Percentiles rank a stretch among this genome's conserved stretches.
Evolutionary conservation across 495 filamentous ascomycete species (phyloP).

Genomic region (Talaromyces stipitatus): DNA sequence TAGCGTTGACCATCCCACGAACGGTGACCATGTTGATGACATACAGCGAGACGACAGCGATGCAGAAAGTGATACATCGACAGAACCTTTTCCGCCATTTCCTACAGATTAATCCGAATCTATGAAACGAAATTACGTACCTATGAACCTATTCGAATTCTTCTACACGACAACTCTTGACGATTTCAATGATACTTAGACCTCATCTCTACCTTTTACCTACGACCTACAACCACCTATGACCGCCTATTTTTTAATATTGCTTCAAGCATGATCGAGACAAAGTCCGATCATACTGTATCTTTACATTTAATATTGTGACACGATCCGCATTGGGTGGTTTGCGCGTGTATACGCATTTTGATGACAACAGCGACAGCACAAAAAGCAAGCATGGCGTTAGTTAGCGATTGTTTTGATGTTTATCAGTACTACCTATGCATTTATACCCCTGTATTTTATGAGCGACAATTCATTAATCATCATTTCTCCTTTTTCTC

Average conservation of each 20-base stretch:
- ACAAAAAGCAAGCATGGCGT: not conserved
- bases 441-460: conserved; percentile 1
- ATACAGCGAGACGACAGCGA: conserved; percentile 5
- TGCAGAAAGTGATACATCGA: conserved; percentile 8
- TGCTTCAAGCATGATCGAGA: not conserved
- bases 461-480: not conserved
- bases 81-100: conserved; percentile 7
- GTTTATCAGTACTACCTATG: too few species aligned
- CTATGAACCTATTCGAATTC: not conserved
- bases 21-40: conserved; percentile 9
- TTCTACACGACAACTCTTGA: not conserved
- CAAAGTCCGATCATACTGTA: not conserved
- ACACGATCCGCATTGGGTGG: not conserved
- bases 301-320: not conserved
- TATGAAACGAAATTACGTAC: conserved; percentile 1
- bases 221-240: not conserved
- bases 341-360: not conserved
- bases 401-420: not conserved
- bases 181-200: not conserved
- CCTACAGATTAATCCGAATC: not conserved
- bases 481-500: too few species aligned
- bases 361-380: not conserved
- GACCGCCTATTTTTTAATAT: not conserved
- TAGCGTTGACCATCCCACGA: not conserved
- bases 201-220: too few species aligned